A percentile compares a stretch with the other conserved stretches of the same genome.
These are phyloP conservation scores for Candida railenensis DNA, from an alignment of 805 yeast genomes.

Conservation along the genomic window DNA sequence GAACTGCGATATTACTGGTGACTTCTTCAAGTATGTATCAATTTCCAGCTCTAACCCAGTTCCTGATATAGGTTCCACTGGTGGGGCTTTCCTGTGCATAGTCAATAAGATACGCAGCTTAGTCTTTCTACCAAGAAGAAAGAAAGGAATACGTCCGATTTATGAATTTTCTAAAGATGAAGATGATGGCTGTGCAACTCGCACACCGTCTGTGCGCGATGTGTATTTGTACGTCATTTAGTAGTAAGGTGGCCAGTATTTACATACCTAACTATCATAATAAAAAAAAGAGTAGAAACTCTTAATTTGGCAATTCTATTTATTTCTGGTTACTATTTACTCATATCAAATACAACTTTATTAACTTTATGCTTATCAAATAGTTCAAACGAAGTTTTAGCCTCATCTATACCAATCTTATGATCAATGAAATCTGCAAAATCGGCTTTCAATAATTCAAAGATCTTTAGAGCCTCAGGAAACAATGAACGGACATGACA, in stretches of 20 bases:
- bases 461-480: constrained; percentile 49
- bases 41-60: not conserved
- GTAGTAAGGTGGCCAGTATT: no score
- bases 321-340: constrained; percentile 6
- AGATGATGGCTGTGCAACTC: no score
- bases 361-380: constrained; percentile 55
- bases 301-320: not conserved
- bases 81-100: not conserved
- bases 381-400: constrained; percentile 45
- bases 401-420: constrained; percentile 43
- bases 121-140: no score
- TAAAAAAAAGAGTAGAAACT: no score
- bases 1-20: constrained; percentile 3
- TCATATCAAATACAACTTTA: constrained; percentile 49
- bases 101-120: no score
- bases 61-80: not conserved
- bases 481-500: constrained; percentile 62
- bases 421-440: constrained; percentile 54
- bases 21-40: constrained; percentile 5
- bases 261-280: no score
- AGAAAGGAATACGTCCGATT: no score
- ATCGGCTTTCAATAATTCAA: constrained; percentile 42
- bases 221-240: no score
- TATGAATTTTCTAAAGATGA: no score
- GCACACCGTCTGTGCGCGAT: no score